Evolutionary conservation across 495 filamentous ascomycete species (phyloP).

Genomic region (Hapsidospora chrysogenum): DNA sequence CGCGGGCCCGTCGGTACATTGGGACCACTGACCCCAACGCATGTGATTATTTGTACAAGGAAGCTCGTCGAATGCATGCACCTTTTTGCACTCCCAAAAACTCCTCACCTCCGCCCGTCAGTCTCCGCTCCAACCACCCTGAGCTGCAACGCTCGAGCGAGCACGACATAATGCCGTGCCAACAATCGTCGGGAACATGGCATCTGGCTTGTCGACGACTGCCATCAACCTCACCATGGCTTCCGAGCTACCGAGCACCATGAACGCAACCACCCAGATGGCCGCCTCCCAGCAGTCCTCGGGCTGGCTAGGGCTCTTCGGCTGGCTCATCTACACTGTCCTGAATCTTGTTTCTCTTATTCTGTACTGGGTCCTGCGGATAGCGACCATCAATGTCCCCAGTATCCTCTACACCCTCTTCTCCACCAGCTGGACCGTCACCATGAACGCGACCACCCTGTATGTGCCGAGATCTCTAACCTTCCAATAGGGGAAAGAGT

Average conservation of each 20-base stretch:
- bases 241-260: not conserved
- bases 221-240: not conserved
- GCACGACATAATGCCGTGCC: no score
- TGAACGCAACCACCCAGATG: slow-evolving; percentile 9
- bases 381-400: slow-evolving; percentile 75
- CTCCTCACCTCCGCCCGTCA: no score
- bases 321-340: slow-evolving; percentile 30
- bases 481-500: not conserved
- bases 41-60: no score
- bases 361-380: slow-evolving; percentile 69
- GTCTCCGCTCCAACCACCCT: no score
- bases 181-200: no score
- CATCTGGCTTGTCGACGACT: slow-evolving; percentile 2
- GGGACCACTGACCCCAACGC: no score
- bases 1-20: no score
- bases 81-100: no score
- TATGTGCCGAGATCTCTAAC: slow-evolving; percentile 23
- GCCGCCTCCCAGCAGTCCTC: slow-evolving; percentile 16
- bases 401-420: slow-evolving; percentile 84
- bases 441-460: slow-evolving; percentile 95
- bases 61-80: no score
- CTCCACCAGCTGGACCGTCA: slow-evolving; percentile 90
- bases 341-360: slow-evolving; percentile 53
- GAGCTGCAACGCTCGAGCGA: no score
- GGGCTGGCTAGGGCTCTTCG: slow-evolving; percentile 31